These are phyloP conservation scores for Sordariomycetes sp. DNA, from an alignment of 2,329 filamentous ascomycete species.

Conservation along the genomic window DNA sequence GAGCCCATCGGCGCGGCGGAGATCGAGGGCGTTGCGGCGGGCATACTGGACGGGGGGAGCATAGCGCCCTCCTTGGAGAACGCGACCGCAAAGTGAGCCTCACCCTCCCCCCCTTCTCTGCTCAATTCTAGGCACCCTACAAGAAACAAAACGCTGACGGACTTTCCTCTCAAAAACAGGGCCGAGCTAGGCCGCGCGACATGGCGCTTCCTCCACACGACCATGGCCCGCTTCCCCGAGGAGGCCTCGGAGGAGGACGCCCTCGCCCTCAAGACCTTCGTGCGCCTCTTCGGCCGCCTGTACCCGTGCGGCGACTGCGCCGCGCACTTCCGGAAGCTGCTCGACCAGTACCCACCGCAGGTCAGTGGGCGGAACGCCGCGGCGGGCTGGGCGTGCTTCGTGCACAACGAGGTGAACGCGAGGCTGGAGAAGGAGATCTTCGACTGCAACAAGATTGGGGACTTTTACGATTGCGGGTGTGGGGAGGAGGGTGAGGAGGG, in stretches of 20 bases:
- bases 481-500: slow-evolving; percentile 45
- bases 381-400: slow-evolving; percentile 57
- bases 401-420: slow-evolving; percentile 59
- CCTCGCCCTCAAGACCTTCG: slow-evolving; percentile 51
- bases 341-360: slow-evolving; percentile 54
- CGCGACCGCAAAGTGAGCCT: slow-evolving; percentile 61
- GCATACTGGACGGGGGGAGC: slow-evolving; percentile 52
- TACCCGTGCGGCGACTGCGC: slow-evolving; percentile 65
- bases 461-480: slow-evolving; percentile 64
- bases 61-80: slow-evolving; percentile 78
- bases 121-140: neutral
- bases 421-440: slow-evolving; percentile 50
- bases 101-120: neutral
- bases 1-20: slow-evolving; percentile 17
- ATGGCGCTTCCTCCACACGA: slow-evolving; percentile 62
- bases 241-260: slow-evolving; percentile 52
- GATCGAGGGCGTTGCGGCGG: slow-evolving; percentile 29
- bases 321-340: slow-evolving; percentile 52
- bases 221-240: slow-evolving; percentile 60
- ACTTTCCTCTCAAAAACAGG: slow-evolving; percentile 24
- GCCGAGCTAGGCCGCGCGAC: slow-evolving; percentile 57
- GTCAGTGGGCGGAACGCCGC: slow-evolving; percentile 52
- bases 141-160: slow-evolving; percentile 5
- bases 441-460: slow-evolving; percentile 57
- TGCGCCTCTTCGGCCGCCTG: slow-evolving; percentile 55